phyloP scores from a whole-genome alignment of 2,329 filamentous ascomycete genomes.

The Dothidotthia symphoricarpi region DNA sequence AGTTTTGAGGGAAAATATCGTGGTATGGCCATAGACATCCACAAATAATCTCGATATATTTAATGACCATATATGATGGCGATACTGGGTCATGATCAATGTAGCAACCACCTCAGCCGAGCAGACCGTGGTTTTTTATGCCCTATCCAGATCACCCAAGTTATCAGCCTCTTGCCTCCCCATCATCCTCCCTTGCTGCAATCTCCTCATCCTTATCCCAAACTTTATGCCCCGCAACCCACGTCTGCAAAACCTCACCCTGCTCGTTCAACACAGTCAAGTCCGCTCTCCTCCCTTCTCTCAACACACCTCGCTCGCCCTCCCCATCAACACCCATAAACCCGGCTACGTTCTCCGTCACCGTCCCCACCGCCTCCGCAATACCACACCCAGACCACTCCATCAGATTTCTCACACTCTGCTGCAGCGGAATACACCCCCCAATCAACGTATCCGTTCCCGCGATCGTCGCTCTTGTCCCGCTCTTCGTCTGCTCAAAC shows the following conservation, averaged over 20 bases:
- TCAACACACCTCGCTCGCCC: slow-evolving; percentile 45
- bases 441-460: slow-evolving; percentile 56
- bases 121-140: too few relatives aligned
- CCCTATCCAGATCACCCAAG: too few relatives aligned
- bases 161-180: slow-evolving; percentile 24
- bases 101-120: too few relatives aligned
- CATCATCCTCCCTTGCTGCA: slow-evolving; percentile 26
- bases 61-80: too few relatives aligned
- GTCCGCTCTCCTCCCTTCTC: slow-evolving; percentile 49
- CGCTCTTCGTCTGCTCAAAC: slow-evolving; percentile 50
- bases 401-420: slow-evolving; percentile 52
- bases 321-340: slow-evolving; percentile 50
- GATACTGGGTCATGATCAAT: too few relatives aligned
- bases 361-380: slow-evolving; percentile 50
- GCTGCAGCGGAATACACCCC: slow-evolving; percentile 52
- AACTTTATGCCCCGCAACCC: slow-evolving; percentile 50
- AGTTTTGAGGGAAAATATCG: too few relatives aligned
- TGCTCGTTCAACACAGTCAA: slow-evolving; percentile 50
- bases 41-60: too few relatives aligned
- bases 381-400: slow-evolving; percentile 49
- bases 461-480: slow-evolving; percentile 52
- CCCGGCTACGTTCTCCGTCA: slow-evolving; percentile 52
- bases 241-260: slow-evolving; percentile 52
- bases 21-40: too few relatives aligned
- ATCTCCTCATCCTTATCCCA: slow-evolving; percentile 44